Evolutionary conservation across 2,329 filamentous ascomycete genomes (phyloP).

Genomic region (Nothopassalora personata): DNA sequence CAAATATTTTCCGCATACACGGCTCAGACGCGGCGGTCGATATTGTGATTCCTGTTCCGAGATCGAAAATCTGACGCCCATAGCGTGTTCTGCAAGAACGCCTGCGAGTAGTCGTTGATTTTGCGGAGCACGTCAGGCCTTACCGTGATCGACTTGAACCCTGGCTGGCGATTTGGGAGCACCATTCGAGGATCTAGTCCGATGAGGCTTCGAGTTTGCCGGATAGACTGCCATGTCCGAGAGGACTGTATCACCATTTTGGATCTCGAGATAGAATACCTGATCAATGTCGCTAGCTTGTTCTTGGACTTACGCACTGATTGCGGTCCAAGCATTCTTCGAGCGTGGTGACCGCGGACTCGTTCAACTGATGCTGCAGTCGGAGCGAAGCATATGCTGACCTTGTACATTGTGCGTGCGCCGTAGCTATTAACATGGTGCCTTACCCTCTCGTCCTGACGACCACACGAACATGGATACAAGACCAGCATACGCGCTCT

Average conservation of each 20-base stretch:
- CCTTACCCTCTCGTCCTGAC: no score
- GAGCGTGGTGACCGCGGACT: no score
- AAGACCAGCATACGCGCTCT: no score
- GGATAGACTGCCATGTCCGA: slow-evolving; percentile 10
- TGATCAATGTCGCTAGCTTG: no score
- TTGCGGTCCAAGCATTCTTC: no score
- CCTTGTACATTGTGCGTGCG: no score
- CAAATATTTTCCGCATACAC: slow-evolving; percentile 15
- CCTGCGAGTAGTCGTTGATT: slow-evolving; percentile 44
- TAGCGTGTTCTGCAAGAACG: slow-evolving; percentile 47
- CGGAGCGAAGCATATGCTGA: no score
- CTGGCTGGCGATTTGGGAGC: slow-evolving; percentile 12
- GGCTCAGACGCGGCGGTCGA: slow-evolving; percentile 35
- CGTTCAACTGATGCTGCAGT: no score
- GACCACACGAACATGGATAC: no score
- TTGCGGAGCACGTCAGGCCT: slow-evolving; percentile 43
- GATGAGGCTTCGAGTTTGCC: slow-evolving; percentile 5
- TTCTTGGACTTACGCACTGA: no score
- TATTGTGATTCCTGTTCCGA: slow-evolving; percentile 33
- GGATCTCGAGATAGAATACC: neutral
- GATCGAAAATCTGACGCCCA: slow-evolving; percentile 48
- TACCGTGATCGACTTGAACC: slow-evolving; percentile 38
- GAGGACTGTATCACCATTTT: slow-evolving; percentile 12
- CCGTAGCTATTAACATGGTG: no score
- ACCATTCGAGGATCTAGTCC: slow-evolving; percentile 16